These are phyloP conservation scores for Punica granatum DNA, from an alignment of 345 rosid genomes.

Conservation along the genomic window DNA sequence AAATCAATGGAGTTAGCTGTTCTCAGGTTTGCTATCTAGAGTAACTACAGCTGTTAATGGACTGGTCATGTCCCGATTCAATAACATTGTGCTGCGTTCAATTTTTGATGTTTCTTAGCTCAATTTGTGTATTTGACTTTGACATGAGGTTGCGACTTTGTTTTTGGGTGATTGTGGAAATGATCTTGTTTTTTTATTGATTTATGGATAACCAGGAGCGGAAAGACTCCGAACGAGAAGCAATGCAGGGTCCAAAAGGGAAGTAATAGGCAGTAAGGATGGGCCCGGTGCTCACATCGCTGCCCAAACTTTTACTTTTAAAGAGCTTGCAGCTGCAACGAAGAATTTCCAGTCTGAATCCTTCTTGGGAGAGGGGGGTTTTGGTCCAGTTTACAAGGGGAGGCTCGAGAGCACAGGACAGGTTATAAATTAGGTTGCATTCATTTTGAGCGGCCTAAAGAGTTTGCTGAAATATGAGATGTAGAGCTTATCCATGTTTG, in stretches of 20 bases:
- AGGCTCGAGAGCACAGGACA: slow-evolving; percentile 83
- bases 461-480: not conserved
- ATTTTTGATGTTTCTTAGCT: not conserved
- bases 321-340: slow-evolving; percentile 84
- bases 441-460: not conserved
- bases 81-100: not conserved
- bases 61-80: not conserved
- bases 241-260: slow-evolving; percentile 59
- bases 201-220: slow-evolving; percentile 46
- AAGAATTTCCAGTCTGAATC: slow-evolving; percentile 79
- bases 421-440: slow-evolving; percentile 23
- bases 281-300: slow-evolving; percentile 52
- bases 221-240: slow-evolving; percentile 65
- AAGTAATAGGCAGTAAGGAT: slow-evolving; percentile 47
- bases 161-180: not conserved
- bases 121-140: not conserved
- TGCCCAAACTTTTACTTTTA: slow-evolving; percentile 81
- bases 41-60: not conserved
- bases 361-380: slow-evolving; percentile 93
- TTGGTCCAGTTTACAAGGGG: slow-evolving; percentile 93
- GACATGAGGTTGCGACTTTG: not conserved
- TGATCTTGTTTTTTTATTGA: not conserved
- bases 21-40: not conserved
- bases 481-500: not conserved
- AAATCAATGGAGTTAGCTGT: not conserved